phyloP scores from a whole-genome alignment of 2,329 filamentous ascomycete genomes.

The Epichloe glyceriae region DNA sequence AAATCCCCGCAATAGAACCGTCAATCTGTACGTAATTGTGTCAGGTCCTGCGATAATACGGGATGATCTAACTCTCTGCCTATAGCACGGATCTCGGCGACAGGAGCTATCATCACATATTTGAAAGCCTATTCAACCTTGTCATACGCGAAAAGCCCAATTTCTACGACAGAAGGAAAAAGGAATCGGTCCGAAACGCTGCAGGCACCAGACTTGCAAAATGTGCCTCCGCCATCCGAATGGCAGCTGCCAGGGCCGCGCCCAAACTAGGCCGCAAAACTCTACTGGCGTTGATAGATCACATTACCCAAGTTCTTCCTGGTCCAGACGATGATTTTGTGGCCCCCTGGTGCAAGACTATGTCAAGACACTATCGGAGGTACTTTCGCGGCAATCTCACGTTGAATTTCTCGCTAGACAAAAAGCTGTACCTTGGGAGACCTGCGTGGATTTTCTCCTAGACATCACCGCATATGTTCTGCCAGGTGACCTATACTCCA shows the following conservation, averaged over 20 bases:
- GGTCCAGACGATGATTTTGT: slow-evolving; percentile 48
- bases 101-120: slow-evolving; percentile 68
- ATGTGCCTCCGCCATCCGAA: slow-evolving; percentile 59
- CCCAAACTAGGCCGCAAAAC: slow-evolving; percentile 62
- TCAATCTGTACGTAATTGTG: slow-evolving; percentile 23
- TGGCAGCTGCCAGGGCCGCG: slow-evolving; percentile 57
- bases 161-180: slow-evolving; percentile 43
- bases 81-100: slow-evolving; percentile 44
- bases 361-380: slow-evolving; percentile 55
- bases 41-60: neutral
- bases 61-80: neutral
- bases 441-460: slow-evolving; percentile 58
- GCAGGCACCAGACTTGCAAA: slow-evolving; percentile 47
- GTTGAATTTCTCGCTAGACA: slow-evolving; percentile 60
- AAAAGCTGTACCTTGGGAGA: slow-evolving; percentile 50
- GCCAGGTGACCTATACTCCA: slow-evolving; percentile 22
- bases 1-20: slow-evolving; percentile 21
- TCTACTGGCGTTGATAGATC: slow-evolving; percentile 63
- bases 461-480: slow-evolving; percentile 41
- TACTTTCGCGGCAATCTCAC: slow-evolving; percentile 63
- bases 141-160: slow-evolving; percentile 53
- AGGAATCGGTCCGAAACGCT: slow-evolving; percentile 29
- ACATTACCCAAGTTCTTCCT: slow-evolving; percentile 65
- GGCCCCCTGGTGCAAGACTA: slow-evolving; percentile 63
- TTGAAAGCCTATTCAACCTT: slow-evolving; percentile 66